These are phyloP conservation scores for Syzygium aromaticum DNA, from an alignment of 345 rosid genomes.

Conservation along the genomic window DNA sequence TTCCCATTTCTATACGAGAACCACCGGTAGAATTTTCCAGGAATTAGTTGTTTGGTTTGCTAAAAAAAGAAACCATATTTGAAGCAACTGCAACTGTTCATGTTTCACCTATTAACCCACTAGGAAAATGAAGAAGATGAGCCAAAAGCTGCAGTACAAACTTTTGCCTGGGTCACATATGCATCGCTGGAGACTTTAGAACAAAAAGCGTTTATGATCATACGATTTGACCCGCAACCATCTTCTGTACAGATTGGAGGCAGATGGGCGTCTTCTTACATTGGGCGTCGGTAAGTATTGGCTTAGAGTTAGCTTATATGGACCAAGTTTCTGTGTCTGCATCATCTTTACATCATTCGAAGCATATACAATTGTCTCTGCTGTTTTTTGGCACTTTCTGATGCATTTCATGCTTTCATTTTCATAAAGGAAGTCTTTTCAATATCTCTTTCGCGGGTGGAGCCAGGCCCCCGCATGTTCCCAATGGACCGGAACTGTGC, in stretches of 20 bases:
- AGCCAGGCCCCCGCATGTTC: background rate
- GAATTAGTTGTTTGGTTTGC: background rate
- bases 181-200: background rate
- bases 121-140: background rate
- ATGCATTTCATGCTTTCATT: background rate
- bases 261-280: background rate
- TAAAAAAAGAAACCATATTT: background rate
- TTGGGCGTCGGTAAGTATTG: background rate
- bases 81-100: background rate
- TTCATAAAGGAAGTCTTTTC: background rate
- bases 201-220: background rate
- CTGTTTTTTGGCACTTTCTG: background rate
- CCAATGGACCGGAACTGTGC: background rate
- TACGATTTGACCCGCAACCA: background rate
- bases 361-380: background rate
- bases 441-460: background rate
- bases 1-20: background rate
- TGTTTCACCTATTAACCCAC: background rate
- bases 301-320: background rate
- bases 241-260: background rate
- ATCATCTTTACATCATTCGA: background rate
- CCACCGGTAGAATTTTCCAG: background rate
- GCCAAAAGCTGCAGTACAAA: background rate
- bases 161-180: background rate
- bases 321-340: background rate